phyloP scores from a whole-genome alignment of 225 moss, liverwort and hornwort genomes.

The Pleurozium schreberi region DNA sequence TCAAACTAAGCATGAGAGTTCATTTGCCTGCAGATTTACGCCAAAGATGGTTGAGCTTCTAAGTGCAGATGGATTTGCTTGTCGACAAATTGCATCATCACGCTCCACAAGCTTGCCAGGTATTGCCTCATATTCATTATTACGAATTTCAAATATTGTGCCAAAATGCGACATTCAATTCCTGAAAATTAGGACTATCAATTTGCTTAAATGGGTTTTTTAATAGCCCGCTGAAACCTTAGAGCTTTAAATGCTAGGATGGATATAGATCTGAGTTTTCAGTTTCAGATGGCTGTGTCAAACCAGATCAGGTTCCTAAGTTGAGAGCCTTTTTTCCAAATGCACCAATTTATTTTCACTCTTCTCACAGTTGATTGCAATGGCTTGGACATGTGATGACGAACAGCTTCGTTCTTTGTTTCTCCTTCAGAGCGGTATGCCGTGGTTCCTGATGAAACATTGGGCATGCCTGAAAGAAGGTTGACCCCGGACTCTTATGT shows the following conservation, averaged over 20 bases:
- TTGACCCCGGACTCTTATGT: constrained; percentile 13
- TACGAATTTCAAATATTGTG: background rate
- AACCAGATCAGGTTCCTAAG: background rate
- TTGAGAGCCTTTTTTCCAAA: background rate
- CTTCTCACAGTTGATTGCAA: background rate
- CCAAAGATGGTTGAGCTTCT: constrained; percentile 65
- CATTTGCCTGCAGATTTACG: constrained; percentile 25
- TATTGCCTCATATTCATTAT: background rate
- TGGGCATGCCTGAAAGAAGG: constrained; percentile 41
- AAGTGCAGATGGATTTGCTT: constrained; percentile 56
- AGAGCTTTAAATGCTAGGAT: background rate
- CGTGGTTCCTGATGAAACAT: constrained; percentile 72
- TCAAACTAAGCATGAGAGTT: background rate
- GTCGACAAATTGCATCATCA: constrained; percentile 52
- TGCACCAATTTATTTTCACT: background rate
- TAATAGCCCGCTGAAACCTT: background rate
- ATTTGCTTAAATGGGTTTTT: background rate
- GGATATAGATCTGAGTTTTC: background rate
- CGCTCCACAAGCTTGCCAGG: constrained; percentile 49
- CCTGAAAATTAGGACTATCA: background rate
- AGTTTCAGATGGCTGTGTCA: background rate
- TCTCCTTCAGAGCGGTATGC: constrained; percentile 87
- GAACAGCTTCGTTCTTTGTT: constrained; percentile 62
- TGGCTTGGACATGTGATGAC: background rate
- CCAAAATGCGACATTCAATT: background rate